Evolutionary conservation across 129 eudicot species (phyloP).

Genomic region (Logfia minima): DNA sequence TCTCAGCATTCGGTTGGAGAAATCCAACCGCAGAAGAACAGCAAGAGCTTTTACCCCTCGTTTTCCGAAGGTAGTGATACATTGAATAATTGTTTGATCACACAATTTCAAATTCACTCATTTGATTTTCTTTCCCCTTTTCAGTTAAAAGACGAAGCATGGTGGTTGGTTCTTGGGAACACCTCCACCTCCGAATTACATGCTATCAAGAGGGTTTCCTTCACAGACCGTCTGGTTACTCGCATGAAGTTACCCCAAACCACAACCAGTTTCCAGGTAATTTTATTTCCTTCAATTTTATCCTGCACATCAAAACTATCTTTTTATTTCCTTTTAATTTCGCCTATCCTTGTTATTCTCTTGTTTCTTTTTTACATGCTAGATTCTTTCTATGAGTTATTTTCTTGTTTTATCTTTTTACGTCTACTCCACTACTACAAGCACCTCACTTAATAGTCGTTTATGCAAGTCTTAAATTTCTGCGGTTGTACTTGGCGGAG

Average conservation of each 20-base stretch:
- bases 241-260: constrained; percentile 76
- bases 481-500: too few relatives aligned
- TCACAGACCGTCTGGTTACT: constrained; percentile 55
- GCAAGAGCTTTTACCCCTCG: constrained; percentile 82
- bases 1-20: constrained; percentile 71
- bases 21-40: constrained; percentile 48
- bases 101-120: constrained; percentile 8
- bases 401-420: not conserved
- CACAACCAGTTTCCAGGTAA: constrained; percentile 54
- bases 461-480: too few relatives aligned
- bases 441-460: not conserved
- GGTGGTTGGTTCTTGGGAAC: constrained; percentile 91
- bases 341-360: not conserved
- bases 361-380: not conserved
- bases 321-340: not conserved
- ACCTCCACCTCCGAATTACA: constrained; percentile 68
- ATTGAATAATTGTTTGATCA: not conserved
- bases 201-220: constrained; percentile 83
- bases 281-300: not conserved
- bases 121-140: not conserved
- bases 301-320: not conserved
- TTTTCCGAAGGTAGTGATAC: constrained; percentile 70
- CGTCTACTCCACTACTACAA: not conserved
- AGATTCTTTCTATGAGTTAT: not conserved
- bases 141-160: constrained; percentile 91